Percentiles rank a stretch among this genome's conserved stretches.
Conservation (phyloP, 805 yeast species). For the Saccharomyces jurei region DNA sequence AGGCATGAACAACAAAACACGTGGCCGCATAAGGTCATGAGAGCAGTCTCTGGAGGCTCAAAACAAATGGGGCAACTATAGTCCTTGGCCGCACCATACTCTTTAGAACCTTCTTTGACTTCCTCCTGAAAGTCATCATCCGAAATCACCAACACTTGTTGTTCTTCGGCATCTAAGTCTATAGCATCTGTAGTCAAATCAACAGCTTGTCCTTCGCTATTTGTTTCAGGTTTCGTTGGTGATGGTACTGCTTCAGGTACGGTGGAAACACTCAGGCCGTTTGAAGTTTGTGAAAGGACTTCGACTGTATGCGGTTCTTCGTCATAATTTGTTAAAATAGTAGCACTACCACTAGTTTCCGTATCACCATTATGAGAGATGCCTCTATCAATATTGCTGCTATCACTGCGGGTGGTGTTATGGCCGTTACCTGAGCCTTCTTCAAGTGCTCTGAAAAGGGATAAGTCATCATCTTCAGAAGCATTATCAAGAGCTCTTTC, state of each 20-base stretch:
- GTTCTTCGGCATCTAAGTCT: constrained; percentile 26
- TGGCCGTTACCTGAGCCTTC: constrained; percentile 4
- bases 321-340: constrained; percentile 1
- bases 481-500: constrained; percentile 5
- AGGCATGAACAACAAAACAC: constrained; percentile 47
- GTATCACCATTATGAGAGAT: neutral
- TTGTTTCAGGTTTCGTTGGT: neutral
- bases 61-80: constrained; percentile 49
- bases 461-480: constrained; percentile 10
- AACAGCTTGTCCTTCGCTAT: neutral
- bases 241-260: neutral
- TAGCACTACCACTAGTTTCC: constrained; percentile 1
- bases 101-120: constrained; percentile 11
- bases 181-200: constrained; percentile 4
- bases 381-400: neutral
- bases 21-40: constrained; percentile 51
- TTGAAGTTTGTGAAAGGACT: constrained; percentile 1
- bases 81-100: constrained; percentile 29
- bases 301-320: constrained; percentile 3
- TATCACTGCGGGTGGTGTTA: neutral
- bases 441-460: constrained; percentile 6
- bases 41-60: constrained; percentile 42
- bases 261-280: neutral
- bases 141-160: constrained; percentile 35
- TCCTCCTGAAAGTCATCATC: constrained; percentile 28